Evolutionary conservation across 495 filamentous ascomycete genomes (phyloP), one percentile per base, ranked within the genome.

Genomic region (Aspergillus bridgeri): DNA sequence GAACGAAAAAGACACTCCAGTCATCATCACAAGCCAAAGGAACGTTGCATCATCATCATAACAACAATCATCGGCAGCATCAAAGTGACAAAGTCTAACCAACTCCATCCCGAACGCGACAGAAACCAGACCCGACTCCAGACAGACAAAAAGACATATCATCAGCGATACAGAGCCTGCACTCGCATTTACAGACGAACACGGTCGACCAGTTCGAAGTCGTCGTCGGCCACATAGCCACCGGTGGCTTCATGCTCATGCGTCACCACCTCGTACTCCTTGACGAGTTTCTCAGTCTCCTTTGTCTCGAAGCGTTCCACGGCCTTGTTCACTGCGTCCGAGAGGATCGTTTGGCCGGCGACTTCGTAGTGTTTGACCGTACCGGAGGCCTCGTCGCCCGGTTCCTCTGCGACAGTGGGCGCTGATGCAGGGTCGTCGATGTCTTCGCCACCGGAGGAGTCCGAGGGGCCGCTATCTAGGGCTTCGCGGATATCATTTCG

Each of bases 181-280:
- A 7, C 3, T 3, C 20, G 19, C 52, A 3, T n/a, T 69, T 50
- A 70, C 9, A 65, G 51, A n/a, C 60, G 56, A 42, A 64, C 59
- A 45, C 58, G 63, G 46, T 68, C 65, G 19, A 78, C 68, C 49
- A 78, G 56, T 61, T 76, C 73, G 53, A 78, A 78, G 48, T 75
- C 74, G 42, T 75, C 71, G 49, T 75, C 75, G 11, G 71, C 70
- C 6, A 68, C 57, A 63, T 73, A 71, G 50, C 72, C 73, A 19
- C 61, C 56, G 24, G 48, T 54, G 19, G 68, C 62, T 48, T 76
- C 78, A 42, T 68, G 73, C 59, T 80, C 79, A 3, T 60, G 59
- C 38, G 76, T 67, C 44, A 84, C 71, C 46, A 85, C 73, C 64
- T 85, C 82, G 60, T 85, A 85, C 61, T 84, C 81, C 69, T 79